Evolutionary conservation across 345 rosid species (phyloP), one percentile per base, ranked within the genome.

Genomic region (Dimocarpus longan): DNA sequence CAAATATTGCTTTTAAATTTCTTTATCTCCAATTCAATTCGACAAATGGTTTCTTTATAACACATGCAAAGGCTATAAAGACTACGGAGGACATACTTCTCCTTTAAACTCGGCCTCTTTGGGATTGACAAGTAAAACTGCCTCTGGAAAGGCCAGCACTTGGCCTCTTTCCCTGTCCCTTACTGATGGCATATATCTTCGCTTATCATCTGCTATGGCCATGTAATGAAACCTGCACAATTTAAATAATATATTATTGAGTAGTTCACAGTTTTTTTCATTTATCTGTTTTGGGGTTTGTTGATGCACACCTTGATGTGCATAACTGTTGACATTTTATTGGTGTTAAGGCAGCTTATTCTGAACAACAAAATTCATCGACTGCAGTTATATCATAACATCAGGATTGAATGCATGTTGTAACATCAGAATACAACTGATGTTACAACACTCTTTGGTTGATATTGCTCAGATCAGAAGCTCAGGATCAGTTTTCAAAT

Each of bases 111-210:
- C 90, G 0, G 89, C 85, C 66, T 93, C 91, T 3, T 87, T 42
- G n/a, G 98, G 97, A 77, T 91, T 83, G 2, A 90, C 80, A 22
- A 95, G 95, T 59, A 86, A 57, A 67, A 95, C 97, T 0, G 98
- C 99, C 78, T 95, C 98, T 0, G 91, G 99, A 64, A 84, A 91
- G 16, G 86, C 97, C 78, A 93, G 85, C 21, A 80, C 77, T 66
- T 88, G 84, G 24, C 98, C 89, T 76, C 95, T 85, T 57, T 83
- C 80, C 26, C 97, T 88, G 83, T 95, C 98, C 69, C 90, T 97
- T 1, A 95, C 95, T 16, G 88, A 60, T 15, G 99, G 98, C 99
- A 95, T 92, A 79, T 71, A 71, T 81, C 99, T 89, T 63, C 91
- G 94, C 65, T 95, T 89, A 66, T 91, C 85, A 80, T 88, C 93